phyloP scores from a whole-genome alignment of 2,329 filamentous ascomycete species.

The Colletotrichum chlorophyti region DNA sequence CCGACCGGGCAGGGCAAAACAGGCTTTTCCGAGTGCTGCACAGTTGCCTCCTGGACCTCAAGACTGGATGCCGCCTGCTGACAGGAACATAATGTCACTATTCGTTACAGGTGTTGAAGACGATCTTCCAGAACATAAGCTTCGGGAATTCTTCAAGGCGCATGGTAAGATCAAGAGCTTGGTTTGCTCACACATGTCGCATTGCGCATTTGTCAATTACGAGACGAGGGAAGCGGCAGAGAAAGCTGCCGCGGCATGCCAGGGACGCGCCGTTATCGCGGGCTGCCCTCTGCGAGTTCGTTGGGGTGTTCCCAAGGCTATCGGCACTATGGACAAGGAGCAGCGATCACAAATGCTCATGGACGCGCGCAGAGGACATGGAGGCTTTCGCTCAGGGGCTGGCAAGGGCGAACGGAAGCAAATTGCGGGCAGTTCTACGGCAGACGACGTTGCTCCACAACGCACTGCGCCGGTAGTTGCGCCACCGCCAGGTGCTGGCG shows the following conservation, averaged over 20 bases:
- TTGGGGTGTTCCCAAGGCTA: constrained; percentile 91
- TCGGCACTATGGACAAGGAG: constrained; percentile 91
- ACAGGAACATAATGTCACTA: constrained; percentile 87
- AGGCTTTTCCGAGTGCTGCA: constrained; percentile 72
- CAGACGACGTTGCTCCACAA: not conserved
- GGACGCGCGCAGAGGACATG: constrained; percentile 64
- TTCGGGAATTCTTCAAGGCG: constrained; percentile 87
- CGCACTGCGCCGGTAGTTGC: constrained; percentile 64
- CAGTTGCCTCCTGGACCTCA: constrained; percentile 81
- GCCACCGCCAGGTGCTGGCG: constrained; percentile 75
- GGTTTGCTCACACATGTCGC: constrained; percentile 95
- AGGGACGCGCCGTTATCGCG: constrained; percentile 87
- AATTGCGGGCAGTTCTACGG: not conserved
- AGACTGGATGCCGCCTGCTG: constrained; percentile 85
- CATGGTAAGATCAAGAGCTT: constrained; percentile 92
- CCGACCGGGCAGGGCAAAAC: constrained; percentile 53
- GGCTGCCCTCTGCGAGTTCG: constrained; percentile 89
- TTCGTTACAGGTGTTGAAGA: constrained; percentile 97
- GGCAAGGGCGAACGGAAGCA: constrained; percentile 26
- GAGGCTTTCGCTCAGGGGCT: constrained; percentile 38
- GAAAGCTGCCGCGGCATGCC: constrained; percentile 80
- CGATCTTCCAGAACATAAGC: constrained; percentile 89
- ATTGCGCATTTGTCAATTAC: constrained; percentile 97
- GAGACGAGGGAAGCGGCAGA: constrained; percentile 85
- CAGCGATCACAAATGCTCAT: constrained; percentile 81